Evolutionary conservation across 345 rosid species (phyloP).

Genomic region (Arabidopsis suecica): DNA sequence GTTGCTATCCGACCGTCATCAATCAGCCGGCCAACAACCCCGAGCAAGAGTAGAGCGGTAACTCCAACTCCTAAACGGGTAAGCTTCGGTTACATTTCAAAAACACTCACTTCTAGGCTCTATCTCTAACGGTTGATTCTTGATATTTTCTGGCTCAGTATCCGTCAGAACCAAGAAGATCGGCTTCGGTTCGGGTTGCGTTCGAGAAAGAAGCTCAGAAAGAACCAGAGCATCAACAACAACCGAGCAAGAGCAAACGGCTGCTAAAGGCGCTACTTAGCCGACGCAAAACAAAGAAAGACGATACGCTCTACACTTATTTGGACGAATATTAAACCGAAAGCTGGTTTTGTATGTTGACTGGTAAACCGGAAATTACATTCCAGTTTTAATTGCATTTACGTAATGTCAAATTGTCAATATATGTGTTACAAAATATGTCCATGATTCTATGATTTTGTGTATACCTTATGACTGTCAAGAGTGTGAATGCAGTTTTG

Average conservation of each 20-base stretch:
- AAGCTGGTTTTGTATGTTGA: conserved; percentile 20
- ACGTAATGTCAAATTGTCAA: too few relatives aligned
- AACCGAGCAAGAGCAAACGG: conserved; percentile 87
- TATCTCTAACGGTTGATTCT: conserved; percentile 6
- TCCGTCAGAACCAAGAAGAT: conserved; percentile 86
- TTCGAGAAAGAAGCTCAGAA: conserved; percentile 61
- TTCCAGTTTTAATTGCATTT: background rate
- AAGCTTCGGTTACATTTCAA: conserved; percentile 29
- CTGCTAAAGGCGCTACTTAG: conserved; percentile 90
- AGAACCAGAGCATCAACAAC: conserved; percentile 58
- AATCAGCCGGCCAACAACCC: conserved; percentile 66
- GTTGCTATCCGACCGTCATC: conserved; percentile 64
- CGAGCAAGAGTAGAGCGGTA: conserved; percentile 62
- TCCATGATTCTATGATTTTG: too few relatives aligned
- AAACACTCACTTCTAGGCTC: background rate
- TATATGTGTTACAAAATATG: too few relatives aligned
- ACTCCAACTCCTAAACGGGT: conserved; percentile 85
- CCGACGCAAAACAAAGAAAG: conserved; percentile 91
- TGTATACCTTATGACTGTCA: too few relatives aligned
- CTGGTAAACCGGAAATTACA: conserved; percentile 16
- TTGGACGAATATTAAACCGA: conserved; percentile 78
- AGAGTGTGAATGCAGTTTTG: too few relatives aligned
- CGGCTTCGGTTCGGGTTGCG: conserved; percentile 69
- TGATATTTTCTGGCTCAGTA: conserved; percentile 51
- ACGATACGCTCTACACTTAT: conserved; percentile 78